A percentile compares a stretch with the other conserved stretches of the same genome.
phyloP scores from a whole-genome alignment of 805 yeast genomes.

The Maudiozyma turicensis region DNA sequence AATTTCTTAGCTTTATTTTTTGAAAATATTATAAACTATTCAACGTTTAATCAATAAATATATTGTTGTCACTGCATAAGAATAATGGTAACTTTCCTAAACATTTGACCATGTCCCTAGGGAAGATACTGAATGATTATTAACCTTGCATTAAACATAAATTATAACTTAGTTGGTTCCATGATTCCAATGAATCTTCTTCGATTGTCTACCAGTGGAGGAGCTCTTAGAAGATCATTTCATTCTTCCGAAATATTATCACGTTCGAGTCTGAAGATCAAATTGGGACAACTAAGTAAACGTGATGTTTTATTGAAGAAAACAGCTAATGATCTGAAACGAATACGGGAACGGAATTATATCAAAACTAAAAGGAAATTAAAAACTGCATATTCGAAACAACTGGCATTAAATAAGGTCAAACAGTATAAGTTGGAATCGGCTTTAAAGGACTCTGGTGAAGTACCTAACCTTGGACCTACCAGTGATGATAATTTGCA shows the following conservation, averaged over 20 bases:
- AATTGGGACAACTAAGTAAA: slow-evolving; percentile 11
- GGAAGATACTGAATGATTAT: too few relatives aligned
- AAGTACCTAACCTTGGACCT: slow-evolving; percentile 27
- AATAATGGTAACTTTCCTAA: too few relatives aligned
- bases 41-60: too few relatives aligned
- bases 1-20: too few relatives aligned
- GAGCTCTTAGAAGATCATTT: background rate
- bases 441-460: background rate
- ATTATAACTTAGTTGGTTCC: too few relatives aligned
- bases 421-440: slow-evolving; percentile 4
- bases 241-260: too few relatives aligned
- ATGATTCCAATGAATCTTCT: too few relatives aligned
- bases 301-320: slow-evolving; percentile 9
- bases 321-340: slow-evolving; percentile 14
- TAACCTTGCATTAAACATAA: too few relatives aligned
- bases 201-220: too few relatives aligned
- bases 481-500: slow-evolving; percentile 28
- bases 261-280: slow-evolving; percentile 14
- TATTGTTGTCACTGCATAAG: too few relatives aligned
- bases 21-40: too few relatives aligned
- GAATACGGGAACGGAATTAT: slow-evolving; percentile 10
- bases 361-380: slow-evolving; percentile 13
- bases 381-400: slow-evolving; percentile 22
- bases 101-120: too few relatives aligned
- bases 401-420: slow-evolving; percentile 20